Base-by-base conservation (phyloP, 495 filamentous ascomycete species). In the Penicillium odoratum region DNA sequence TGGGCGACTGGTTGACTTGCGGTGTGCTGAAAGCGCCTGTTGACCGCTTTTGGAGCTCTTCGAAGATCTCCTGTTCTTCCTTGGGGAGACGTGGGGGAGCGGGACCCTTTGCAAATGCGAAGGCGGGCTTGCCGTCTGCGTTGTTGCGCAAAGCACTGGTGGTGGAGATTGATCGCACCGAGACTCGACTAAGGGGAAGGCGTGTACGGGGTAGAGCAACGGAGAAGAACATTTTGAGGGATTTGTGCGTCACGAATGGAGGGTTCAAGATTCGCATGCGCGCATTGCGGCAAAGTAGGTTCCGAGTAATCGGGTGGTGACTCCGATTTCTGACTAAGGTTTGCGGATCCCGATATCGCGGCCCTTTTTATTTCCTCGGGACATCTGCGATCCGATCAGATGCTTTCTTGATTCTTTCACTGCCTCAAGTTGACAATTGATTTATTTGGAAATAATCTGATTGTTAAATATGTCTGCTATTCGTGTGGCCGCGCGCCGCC, bases 31-130 rank as follows among this genome's bases (percentile, higher is more conserved):
- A 91, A 11, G 89, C 88, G 18, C 89, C 88, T 0, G 85, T 88
- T 0, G 88, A 90, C 48, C 82, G 70, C 29, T 72, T 71, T 60
- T 97, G 93, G 7, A 98, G 87, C 3, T 86, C 80, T 72, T 98
- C 93, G 71, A 95, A 97, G 51, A 96, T 87, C 69, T 91, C 90
- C 77, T 98, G 93, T 64, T 97, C 88, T 73, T 89, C 85, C 58
- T 90, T 85, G 4, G 93, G 89, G 4, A 97, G 88, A 13, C 89
- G 87, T 0, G 89, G 92, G 7, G 93, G 93, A 5, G 93, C 75
- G 16, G 93, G 92, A 8, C 78, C 75, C 10, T 74, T 69, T 29
- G 62, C 61, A 57, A 82, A 77, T 45, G 70, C 59, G 31, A 79
- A 73, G 34, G 72, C 51, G n/a, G 69, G 62, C 28, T 68, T 68